phyloP scores from a whole-genome alignment of 305 asterid species.

The Solanum hybrid region DNA sequence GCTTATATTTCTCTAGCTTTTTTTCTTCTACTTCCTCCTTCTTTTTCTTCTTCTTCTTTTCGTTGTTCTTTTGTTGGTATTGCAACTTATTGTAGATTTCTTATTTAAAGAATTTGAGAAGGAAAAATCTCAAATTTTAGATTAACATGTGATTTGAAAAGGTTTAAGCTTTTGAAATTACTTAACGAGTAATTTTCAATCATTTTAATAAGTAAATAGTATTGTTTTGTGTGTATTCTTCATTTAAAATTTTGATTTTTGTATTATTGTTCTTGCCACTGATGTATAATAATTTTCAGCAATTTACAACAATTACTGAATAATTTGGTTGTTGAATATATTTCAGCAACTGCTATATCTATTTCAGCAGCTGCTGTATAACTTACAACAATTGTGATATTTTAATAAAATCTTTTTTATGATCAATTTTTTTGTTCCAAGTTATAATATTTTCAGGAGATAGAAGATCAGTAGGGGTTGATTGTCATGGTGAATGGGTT shows the following conservation, averaged over 20 bases:
- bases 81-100: too few relatives aligned
- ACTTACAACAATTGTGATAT: neutral
- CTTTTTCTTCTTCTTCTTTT: too few relatives aligned
- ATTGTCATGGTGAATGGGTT: too few relatives aligned
- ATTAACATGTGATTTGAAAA: neutral
- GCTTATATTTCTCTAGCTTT: too few relatives aligned
- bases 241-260: neutral
- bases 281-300: neutral
- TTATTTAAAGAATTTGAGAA: neutral
- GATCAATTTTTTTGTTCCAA: neutral
- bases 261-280: neutral
- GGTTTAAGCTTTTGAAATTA: neutral
- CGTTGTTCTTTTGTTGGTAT: too few relatives aligned
- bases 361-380: too few relatives aligned
- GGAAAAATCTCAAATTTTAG: neutral
- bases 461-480: too few relatives aligned
- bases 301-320: too few relatives aligned
- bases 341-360: too few relatives aligned
- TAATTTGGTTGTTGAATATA: neutral
- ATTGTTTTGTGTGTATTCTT: neutral
- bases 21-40: too few relatives aligned
- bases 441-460: neutral
- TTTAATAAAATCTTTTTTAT: too few relatives aligned
- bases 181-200: neutral
- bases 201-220: neutral